Percentiles rank a stretch among this genome's conserved stretches.
Evolutionary conservation across 768 basidiomycete species (phyloP).

Genomic region (Tephrocybe sp.): DNA sequence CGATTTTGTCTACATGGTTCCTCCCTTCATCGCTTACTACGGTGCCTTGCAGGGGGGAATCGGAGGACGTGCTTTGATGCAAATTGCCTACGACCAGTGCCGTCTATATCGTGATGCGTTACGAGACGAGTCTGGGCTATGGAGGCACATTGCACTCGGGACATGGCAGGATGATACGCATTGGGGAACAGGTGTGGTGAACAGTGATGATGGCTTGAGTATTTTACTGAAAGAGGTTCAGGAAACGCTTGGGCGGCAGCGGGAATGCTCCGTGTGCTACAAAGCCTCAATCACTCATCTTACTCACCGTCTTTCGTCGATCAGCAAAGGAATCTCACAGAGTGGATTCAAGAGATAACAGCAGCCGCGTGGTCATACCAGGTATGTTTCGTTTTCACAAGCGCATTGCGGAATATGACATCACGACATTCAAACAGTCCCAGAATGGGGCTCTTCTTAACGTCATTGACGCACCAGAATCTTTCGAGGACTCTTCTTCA

Average conservation of each 20-base stretch:
- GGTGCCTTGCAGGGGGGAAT: slow-evolving; percentile 46
- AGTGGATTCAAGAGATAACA: slow-evolving; percentile 58
- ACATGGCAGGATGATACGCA: slow-evolving; percentile 44
- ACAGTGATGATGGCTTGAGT: no score
- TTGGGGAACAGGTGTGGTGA: slow-evolving; percentile 53
- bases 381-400: slow-evolving; percentile 24
- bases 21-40: slow-evolving; percentile 68
- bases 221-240: slow-evolving; percentile 14
- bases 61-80: slow-evolving; percentile 35
- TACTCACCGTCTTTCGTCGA: slow-evolving; percentile 32
- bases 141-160: slow-evolving; percentile 57
- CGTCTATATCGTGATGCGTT: slow-evolving; percentile 56
- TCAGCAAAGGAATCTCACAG: slow-evolving; percentile 43
- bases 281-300: slow-evolving; percentile 49
- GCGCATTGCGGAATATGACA: not conserved
- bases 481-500: slow-evolving; percentile 53
- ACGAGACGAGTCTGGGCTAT: slow-evolving; percentile 46
- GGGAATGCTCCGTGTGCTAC: slow-evolving; percentile 60
- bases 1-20: slow-evolving; percentile 62
- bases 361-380: slow-evolving; percentile 42
- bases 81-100: slow-evolving; percentile 55
- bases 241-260: slow-evolving; percentile 71
- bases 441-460: slow-evolving; percentile 50
- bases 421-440: slow-evolving; percentile 24
- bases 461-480: slow-evolving; percentile 46